Percentiles rank a stretch among this genome's conserved stretches.
Evolutionary conservation across 2,329 filamentous ascomycete species (phyloP).

Genomic region (Pseudocercospora vitis): DNA sequence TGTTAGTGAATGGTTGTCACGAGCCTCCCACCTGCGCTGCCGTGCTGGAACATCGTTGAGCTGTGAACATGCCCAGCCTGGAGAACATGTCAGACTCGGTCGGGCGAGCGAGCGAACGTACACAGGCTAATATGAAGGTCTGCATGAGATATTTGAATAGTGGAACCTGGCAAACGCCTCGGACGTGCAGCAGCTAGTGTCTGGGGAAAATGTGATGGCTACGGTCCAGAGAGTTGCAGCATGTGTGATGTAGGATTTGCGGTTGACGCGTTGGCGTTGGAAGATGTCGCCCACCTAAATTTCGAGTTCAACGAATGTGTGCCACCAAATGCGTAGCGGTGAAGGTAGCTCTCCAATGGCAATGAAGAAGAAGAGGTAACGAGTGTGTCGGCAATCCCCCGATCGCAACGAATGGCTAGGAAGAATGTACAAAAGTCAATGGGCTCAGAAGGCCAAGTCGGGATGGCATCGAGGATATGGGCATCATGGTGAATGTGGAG

Average conservation of each 20-base stretch:
- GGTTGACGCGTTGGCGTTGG: conserved; percentile 4
- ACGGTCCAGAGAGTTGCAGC: too few relatives aligned
- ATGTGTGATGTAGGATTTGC: conserved; percentile 1
- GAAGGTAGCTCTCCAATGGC: conserved; percentile 11
- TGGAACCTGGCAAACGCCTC: too few relatives aligned
- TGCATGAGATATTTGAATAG: too few relatives aligned
- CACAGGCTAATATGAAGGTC: too few relatives aligned
- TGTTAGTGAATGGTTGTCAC: background rate
- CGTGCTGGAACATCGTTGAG: too few relatives aligned
- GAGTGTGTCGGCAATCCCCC: background rate
- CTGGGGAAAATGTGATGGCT: too few relatives aligned
- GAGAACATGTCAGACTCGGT: too few relatives aligned
- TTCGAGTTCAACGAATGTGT: conserved; percentile 22
- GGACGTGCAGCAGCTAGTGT: too few relatives aligned
- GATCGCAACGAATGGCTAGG: conserved; percentile 1
- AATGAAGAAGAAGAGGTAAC: background rate
- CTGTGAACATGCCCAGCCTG: too few relatives aligned
- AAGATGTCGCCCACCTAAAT: conserved; percentile 13
- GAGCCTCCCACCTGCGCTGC: too few relatives aligned
- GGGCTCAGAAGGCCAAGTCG: background rate
- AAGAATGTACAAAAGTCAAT: conserved; percentile 3
- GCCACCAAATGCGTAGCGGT: conserved; percentile 17
- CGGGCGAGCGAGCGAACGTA: too few relatives aligned
- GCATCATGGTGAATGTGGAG: conserved; percentile 12
- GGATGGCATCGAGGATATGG: background rate